Percentiles rank a stretch among this genome's conserved stretches.
Evolutionary conservation across 768 basidiomycete species (phyloP).

Genomic region (Agaricus sinodeliciosus): DNA sequence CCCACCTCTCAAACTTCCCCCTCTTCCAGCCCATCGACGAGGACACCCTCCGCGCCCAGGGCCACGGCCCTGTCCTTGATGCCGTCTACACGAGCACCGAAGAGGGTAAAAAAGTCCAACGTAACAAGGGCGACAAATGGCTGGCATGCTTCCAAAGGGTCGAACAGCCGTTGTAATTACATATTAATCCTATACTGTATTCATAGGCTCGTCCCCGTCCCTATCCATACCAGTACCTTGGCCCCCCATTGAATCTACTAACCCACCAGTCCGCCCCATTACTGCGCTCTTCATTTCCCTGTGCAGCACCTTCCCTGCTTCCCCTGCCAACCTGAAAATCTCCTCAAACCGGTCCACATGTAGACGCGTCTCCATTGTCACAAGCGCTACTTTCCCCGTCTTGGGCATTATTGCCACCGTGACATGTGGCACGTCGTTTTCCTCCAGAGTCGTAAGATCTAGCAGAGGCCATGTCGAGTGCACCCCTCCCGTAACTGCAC

Average conservation of each 20-base stretch:
- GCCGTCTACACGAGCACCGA: slow-evolving; percentile 84
- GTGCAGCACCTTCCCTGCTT: slow-evolving; percentile 73
- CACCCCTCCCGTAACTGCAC: slow-evolving; percentile 83
- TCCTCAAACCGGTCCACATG: slow-evolving; percentile 92
- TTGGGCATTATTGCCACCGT: slow-evolving; percentile 89
- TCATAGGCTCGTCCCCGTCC: slow-evolving; percentile 32
- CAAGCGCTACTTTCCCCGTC: slow-evolving; percentile 78
- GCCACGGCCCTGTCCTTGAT: slow-evolving; percentile 73
- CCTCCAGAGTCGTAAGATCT: slow-evolving; percentile 86
- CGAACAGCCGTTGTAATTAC: slow-evolving; percentile 14
- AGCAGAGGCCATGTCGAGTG: slow-evolving; percentile 77
- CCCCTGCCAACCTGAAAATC: slow-evolving; percentile 70
- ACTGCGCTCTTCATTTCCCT: slow-evolving; percentile 78
- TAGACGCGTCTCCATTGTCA: slow-evolving; percentile 91
- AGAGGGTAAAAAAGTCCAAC: slow-evolving; percentile 94
- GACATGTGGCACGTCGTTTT: slow-evolving; percentile 82
- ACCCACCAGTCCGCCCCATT: slow-evolving; percentile 47
- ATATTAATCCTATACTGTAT: slow-evolving; percentile 7
- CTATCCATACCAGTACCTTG: slow-evolving; percentile 22
- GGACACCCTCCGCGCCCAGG: slow-evolving; percentile 65
- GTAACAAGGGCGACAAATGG: slow-evolving; percentile 89
- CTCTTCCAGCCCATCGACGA: slow-evolving; percentile 79
- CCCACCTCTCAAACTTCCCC: slow-evolving; percentile 83
- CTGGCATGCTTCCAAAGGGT: slow-evolving; percentile 83
- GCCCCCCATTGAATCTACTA: slow-evolving; percentile 36